Evolutionary conservation across 805 yeast genomes (phyloP), one percentile per base, ranked within the genome.

Genomic region (Phaffomyces antillensis): DNA sequence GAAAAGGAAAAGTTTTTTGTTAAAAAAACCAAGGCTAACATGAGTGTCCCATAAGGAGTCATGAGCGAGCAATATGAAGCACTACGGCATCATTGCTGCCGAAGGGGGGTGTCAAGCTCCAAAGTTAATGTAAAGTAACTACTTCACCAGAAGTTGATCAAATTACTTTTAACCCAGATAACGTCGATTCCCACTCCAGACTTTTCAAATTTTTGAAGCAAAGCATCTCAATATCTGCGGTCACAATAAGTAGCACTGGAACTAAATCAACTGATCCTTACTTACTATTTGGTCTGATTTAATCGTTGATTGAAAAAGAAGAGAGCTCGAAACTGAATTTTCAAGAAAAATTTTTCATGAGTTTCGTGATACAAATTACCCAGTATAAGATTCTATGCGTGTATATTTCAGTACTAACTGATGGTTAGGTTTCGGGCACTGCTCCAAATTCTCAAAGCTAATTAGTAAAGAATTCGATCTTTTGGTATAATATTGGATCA

Each of bases 21-120:
- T 5, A 28, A 28, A 28, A 28, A 28, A 28, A 26, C 20, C 34
- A 30, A 37, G 31, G 41, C 48, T 72, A 54, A 58, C 75, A 70
- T 67, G 75, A 70, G 76, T 71, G 68, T 71, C 75, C 74, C 34
- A 26, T 32, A 41, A 47, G 73, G 73, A 71, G 55, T 71, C 75
- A 71, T 66, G 75, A 66, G 72, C 71, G 37, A 55, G 52, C 51
- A 51, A 48, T 42, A 39, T n/a, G 26, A 17, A 23, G 13, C 18
- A 20, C 30, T 30, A 17, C 5, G n/a, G 17, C 20, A 15, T 23
- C 36, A 6, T 20, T 37, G 49, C 49, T 48, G 51, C 55, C 50
- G 40, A 48, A 52, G 47, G 53, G 61, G 59, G 59, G 63, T 59
- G 61, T 59, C 63, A 56, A 45, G 56, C 46, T 48, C 54, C 34